Conservation (phyloP, 495 filamentous ascomycete genomes). For the Platismatia glauca region DNA sequence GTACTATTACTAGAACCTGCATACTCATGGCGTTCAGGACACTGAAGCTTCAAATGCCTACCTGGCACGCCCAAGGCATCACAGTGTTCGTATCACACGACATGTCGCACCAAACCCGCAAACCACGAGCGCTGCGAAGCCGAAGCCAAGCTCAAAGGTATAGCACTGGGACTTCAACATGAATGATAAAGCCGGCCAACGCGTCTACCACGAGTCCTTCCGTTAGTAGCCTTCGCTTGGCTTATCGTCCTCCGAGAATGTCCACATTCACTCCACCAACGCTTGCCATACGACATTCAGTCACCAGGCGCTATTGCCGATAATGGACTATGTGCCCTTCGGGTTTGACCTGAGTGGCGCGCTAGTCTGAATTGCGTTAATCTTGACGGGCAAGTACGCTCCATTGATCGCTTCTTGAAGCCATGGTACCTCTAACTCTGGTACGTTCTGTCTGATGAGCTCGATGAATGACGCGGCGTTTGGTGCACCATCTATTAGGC, state of each 20-base stretch:
- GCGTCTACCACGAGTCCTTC: background rate
- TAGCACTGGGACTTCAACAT: background rate
- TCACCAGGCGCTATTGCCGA: background rate
- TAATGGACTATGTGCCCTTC: too few species aligned
- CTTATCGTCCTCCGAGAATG: background rate
- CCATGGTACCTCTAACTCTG: slow-evolving; percentile 31
- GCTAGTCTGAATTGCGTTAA: slow-evolving; percentile 8
- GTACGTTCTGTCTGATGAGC: slow-evolving; percentile 41
- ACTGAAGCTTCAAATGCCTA: background rate
- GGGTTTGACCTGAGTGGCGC: slow-evolving; percentile 1
- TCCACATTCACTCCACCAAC: background rate
- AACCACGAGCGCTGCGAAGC: background rate
- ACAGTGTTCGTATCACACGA: background rate
- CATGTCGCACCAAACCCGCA: background rate
- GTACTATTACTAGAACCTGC: background rate
- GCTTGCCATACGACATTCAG: background rate
- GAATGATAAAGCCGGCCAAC: background rate
- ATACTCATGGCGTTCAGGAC: background rate
- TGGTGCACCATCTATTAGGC: slow-evolving; percentile 41
- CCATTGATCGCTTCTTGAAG: slow-evolving; percentile 23
- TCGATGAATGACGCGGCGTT: slow-evolving; percentile 40
- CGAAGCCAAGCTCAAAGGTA: background rate
- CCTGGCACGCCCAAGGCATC: background rate
- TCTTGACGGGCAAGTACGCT: slow-evolving; percentile 21
- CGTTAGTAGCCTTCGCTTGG: background rate